Conservation (phyloP, 73 alveolate species). For the Urostyla sp. region DNA sequence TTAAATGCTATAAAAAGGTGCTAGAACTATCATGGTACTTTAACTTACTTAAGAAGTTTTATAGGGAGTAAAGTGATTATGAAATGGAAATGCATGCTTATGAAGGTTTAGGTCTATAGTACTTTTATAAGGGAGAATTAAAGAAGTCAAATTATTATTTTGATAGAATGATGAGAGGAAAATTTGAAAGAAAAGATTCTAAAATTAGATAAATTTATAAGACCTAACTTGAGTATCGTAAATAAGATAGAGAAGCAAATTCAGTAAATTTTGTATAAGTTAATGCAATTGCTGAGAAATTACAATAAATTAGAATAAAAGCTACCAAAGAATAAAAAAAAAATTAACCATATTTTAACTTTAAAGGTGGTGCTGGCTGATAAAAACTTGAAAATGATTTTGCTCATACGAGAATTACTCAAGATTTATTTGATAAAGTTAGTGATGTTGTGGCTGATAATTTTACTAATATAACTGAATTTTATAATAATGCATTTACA, state of each 20-base stretch:
- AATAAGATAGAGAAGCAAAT: neutral
- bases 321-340: neutral
- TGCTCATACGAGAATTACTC: neutral
- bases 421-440: neutral
- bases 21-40: conserved; percentile 43
- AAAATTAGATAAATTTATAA: conserved; percentile 29
- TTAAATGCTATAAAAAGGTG: conserved; percentile 45
- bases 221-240: conserved; percentile 3
- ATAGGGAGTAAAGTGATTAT: conserved; percentile 34
- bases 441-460: conserved; percentile 19
- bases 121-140: conserved; percentile 47
- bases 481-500: conserved; percentile 12
- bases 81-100: conserved; percentile 42
- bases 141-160: conserved; percentile 19
- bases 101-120: conserved; percentile 32
- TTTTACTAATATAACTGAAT: neutral
- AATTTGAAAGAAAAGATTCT: conserved; percentile 34
- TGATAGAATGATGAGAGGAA: conserved; percentile 57
- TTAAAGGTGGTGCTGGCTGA: neutral
- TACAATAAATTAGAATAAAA: neutral
- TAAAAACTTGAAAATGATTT: neutral
- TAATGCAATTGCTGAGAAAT: conserved; percentile 10
- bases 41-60: neutral
- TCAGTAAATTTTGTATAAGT: conserved; percentile 24
- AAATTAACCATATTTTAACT: neutral